Base-by-base conservation (phyloP, 345 rosid genomes). In the Arabidopsis suecica region DNA sequence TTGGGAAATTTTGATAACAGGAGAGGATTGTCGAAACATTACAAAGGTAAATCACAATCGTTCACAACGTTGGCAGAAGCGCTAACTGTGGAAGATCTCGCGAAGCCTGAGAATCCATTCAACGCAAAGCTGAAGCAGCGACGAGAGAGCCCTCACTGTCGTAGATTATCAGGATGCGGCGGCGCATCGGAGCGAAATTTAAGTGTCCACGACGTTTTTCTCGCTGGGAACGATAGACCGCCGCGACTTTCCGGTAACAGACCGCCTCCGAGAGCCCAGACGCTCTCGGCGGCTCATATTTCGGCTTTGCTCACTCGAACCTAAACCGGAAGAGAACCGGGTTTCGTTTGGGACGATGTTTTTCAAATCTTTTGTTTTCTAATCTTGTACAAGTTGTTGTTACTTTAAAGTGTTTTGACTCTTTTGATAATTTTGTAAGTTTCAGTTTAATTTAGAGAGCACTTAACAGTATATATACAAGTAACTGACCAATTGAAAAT, bases 21-120 rank as follows among this genome's bases (percentile, higher is more conserved):
- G 66, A 79, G 73, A 61, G 85, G 85, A 42, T 75, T 82, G 14
- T 82, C 85, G 44, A 82, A 76, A 61, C 79, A 82, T 42, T 82
- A 76, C 76, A 72, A 79, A 73, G 83, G 85, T 3, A 82, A 82
- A 59, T 82, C 85, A 62, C 85, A 79, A 59, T 82, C 85, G 3
- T 82, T 82, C 70, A 69, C 83, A 25, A 64, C 81, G 11, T 54
- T 82, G 32, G 42, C 73, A 5, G 72, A 69, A 34, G 79, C 78
- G 7, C 16, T 47, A 41, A 63, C 71, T 25, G 14, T 82, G 9
- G 83, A 73, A 40, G 85, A 79, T 58, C 79, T 79, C 7, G 85
- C 77, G 1, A 82, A 82, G 62, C 81, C 81, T 0, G 85, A 82
- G 53, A 79, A 79, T 59, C 83, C 85, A 11, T 65, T 69, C 60